Evolutionary conservation across 805 yeast genomes (phyloP), one percentile per base, ranked within the genome.

Genomic region (Yarrowia sp.): DNA sequence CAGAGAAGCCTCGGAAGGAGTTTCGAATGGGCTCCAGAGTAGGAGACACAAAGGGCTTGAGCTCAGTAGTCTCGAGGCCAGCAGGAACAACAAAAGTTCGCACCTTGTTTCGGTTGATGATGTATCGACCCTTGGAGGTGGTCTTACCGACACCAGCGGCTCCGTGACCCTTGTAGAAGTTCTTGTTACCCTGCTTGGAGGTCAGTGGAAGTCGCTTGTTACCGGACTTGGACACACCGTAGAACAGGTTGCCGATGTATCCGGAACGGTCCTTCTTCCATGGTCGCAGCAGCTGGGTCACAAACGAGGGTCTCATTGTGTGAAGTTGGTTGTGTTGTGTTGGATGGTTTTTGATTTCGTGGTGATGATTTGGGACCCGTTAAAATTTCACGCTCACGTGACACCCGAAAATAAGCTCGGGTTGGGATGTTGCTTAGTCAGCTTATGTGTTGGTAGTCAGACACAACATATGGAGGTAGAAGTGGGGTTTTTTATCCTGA

Each of bases 91-190:
- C 97, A 79, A 88, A 95, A 0, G 98, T 92, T 74, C 97, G 85
- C 40, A 94, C 98, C 76, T 89, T 92, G 55, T 80, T 79, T 91
- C 97, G 94, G 80, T 91, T 85, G 71, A 95, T 85, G 8, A 85
- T 81, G 78, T 92, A 95, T 26, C 85, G 84, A 67, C 97, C 98
- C 70, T 82, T 84, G 43, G 83, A 82, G 67, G 95, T 89, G 76
- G 89, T 86, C 67, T 82, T 83, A 77, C 99, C 99, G 71, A 92
- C 86, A 78, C 98, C 98, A 3, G 97, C 85, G 5, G 99, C 91
- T 70, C 98, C 86, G 26, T 98, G 95, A 82, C 99, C 99, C 79
- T 95, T 95, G 81, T 95, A 95, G 80, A 84, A 90, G 74, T 90
- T 89, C 82, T 93, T 92, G 80, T 95, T 94, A 75, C 99, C 98